phyloP scores from a whole-genome alignment of 345 rosid genomes.

The Lumnitzera littorea region DNA sequence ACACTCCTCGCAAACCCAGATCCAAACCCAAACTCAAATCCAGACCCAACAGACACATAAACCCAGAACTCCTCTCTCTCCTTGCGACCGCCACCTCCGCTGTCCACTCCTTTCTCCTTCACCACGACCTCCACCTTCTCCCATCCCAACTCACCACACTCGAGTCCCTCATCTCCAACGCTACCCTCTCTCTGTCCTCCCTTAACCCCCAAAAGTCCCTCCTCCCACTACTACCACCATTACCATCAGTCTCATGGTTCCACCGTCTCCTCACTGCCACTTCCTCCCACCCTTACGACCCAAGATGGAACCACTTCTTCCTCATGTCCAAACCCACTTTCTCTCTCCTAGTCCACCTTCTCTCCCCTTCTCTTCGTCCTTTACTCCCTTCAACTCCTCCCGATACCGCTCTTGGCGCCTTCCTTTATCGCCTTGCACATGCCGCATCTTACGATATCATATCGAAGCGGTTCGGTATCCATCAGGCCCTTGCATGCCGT shows the following conservation, averaged over 20 bases:
- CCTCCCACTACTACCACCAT: slow-evolving; percentile 12
- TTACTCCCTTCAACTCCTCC: slow-evolving; percentile 31
- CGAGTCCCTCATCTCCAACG: slow-evolving; percentile 31
- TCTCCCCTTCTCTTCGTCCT: slow-evolving; percentile 33
- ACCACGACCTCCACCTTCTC: slow-evolving; percentile 36
- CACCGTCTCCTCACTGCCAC: slow-evolving; percentile 33
- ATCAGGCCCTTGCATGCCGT: slow-evolving; percentile 47
- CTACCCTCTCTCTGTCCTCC: slow-evolving; percentile 19
- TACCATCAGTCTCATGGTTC: slow-evolving; percentile 10
- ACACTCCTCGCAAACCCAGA: no score
- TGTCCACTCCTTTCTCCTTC: slow-evolving; percentile 37
- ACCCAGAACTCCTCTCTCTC: slow-evolving; percentile 20
- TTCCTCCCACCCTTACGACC: slow-evolving; percentile 25
- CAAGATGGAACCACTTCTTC: slow-evolving; percentile 54
- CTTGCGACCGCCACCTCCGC: slow-evolving; percentile 40
- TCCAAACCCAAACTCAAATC: slow-evolving; percentile 4
- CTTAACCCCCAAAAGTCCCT: slow-evolving; percentile 11
- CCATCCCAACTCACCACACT: slow-evolving; percentile 34
- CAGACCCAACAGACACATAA: slow-evolving; percentile 9
- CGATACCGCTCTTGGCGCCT: slow-evolving; percentile 43
- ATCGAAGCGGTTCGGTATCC: slow-evolving; percentile 37
- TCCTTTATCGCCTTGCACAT: slow-evolving; percentile 74
- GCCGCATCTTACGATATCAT: slow-evolving; percentile 46
- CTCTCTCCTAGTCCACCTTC: slow-evolving; percentile 30
- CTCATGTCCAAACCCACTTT: slow-evolving; percentile 52